phyloP scores from a whole-genome alignment of 2,329 filamentous ascomycete genomes.

The Colletotrichum sp. region DNA sequence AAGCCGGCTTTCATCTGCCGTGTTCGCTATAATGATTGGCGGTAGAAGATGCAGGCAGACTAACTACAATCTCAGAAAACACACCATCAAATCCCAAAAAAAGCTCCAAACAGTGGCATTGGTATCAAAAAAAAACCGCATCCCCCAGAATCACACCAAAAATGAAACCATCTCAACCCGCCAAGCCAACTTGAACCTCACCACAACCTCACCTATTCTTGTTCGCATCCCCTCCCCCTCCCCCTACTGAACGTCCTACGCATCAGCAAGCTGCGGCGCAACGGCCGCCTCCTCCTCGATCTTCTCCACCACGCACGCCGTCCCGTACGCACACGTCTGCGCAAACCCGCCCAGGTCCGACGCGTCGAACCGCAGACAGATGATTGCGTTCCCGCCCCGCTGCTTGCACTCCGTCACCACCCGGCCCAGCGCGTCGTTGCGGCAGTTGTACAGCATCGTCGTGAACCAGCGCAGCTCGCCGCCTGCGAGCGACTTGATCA shows the following conservation, averaged over 20 bases:
- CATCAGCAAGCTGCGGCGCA: constrained; percentile 15
- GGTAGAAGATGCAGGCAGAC: background rate
- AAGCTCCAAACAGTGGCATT: background rate
- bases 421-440: constrained; percentile 63
- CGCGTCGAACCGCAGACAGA: constrained; percentile 63
- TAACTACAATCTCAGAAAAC: background rate
- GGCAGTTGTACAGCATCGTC: constrained; percentile 61
- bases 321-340: constrained; percentile 66
- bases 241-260: background rate
- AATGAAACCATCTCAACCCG: background rate
- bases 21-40: background rate
- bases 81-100: background rate
- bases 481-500: constrained; percentile 60
- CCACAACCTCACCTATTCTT: background rate
- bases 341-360: constrained; percentile 60
- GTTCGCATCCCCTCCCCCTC: background rate
- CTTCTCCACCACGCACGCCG: constrained; percentile 62
- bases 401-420: constrained; percentile 61
- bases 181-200: background rate
- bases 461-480: constrained; percentile 67
- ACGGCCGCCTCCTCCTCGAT: constrained; percentile 39
- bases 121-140: background rate
- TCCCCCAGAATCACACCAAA: background rate
- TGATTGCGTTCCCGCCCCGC: constrained; percentile 64
- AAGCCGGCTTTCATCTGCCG: background rate